Conservation (phyloP, 805 yeast genomes). For the Isabelozyma rhagii region DNA sequence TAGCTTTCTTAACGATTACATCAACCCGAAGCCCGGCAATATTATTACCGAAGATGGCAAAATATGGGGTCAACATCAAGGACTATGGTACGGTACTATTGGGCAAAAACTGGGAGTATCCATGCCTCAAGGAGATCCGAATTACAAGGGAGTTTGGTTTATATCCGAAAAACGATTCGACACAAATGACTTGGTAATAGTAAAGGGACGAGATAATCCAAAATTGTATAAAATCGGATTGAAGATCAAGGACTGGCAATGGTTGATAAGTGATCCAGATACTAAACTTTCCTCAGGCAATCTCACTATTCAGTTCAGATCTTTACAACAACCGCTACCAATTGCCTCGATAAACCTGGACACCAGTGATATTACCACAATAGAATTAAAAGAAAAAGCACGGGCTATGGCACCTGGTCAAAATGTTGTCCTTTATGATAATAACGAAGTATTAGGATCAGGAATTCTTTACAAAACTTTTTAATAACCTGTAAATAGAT, state of each 20-base stretch:
- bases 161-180: constrained; percentile 66
- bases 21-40: constrained; percentile 72
- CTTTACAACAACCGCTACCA: constrained; percentile 59
- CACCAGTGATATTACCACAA: constrained; percentile 13
- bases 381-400: constrained; percentile 44
- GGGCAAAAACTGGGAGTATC: constrained; percentile 81
- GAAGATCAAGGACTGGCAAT: constrained; percentile 43
- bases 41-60: constrained; percentile 73
- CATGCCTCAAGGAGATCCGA: constrained; percentile 87
- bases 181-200: constrained; percentile 75
- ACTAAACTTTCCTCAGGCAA: constrained; percentile 4
- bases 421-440: constrained; percentile 67
- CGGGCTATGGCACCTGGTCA: constrained; percentile 92
- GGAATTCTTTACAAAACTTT: constrained; percentile 21
- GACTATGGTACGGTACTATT: constrained; percentile 92
- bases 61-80: constrained; percentile 78
- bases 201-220: constrained; percentile 61
- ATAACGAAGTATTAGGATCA: constrained; percentile 63
- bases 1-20: constrained; percentile 70
- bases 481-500: constrained; percentile 2
- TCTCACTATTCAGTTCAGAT: constrained; percentile 62
- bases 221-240: constrained; percentile 46
- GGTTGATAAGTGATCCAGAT: constrained; percentile 32
- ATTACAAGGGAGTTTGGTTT: constrained; percentile 78
- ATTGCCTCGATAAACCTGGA: constrained; percentile 22